Conservation (phyloP, 2,329 filamentous ascomycete species). For the Fulvia fulva region DNA sequence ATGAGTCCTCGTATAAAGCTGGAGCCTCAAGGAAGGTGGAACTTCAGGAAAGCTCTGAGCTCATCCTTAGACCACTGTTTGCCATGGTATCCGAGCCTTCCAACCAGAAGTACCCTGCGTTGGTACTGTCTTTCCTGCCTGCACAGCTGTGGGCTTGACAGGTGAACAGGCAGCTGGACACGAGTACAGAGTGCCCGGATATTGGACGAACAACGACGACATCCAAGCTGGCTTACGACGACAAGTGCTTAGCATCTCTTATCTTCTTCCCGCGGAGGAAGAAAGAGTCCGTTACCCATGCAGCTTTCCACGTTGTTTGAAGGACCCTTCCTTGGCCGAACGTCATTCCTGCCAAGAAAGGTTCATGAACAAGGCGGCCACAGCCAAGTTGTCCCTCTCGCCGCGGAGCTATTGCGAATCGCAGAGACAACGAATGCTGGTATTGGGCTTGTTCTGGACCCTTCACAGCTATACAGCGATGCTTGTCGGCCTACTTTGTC, state of each 20-base stretch:
- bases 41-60: too few species aligned
- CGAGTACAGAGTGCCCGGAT: not conserved
- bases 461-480: not conserved
- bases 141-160: not conserved
- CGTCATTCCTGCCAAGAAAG: not conserved
- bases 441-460: not conserved
- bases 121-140: too few species aligned
- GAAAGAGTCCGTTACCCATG: not conserved
- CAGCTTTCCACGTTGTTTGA: not conserved
- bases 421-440: not conserved
- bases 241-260: not conserved
- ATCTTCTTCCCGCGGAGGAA: not conserved
- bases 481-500: not conserved
- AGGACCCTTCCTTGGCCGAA: not conserved
- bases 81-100: too few species aligned
- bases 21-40: too few species aligned
- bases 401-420: not conserved
- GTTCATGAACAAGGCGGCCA: not conserved
- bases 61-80: too few species aligned
- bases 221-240: not conserved
- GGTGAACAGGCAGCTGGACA: not conserved
- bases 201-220: not conserved
- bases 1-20: too few species aligned
- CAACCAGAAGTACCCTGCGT: too few species aligned
- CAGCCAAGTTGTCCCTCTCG: not conserved